A percentile compares a stretch with the other conserved stretches of the same genome.
Evolutionary conservation across 805 yeast species (phyloP).

Genomic region (Nakazawaea ernobii): DNA sequence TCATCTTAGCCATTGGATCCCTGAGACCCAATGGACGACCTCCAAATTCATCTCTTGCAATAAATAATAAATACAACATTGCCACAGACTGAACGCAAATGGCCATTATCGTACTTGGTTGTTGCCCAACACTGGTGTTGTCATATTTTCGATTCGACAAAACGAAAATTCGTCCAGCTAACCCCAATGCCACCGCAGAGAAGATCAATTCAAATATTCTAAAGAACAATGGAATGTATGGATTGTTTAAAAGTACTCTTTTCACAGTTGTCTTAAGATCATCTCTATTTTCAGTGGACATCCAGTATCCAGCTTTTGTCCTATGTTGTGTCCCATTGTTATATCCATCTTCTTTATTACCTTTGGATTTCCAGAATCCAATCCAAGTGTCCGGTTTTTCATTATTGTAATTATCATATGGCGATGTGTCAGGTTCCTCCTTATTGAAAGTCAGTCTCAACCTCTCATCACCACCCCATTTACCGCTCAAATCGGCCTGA

Average conservation of each 20-base stretch:
- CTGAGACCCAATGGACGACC: slow-evolving; percentile 91
- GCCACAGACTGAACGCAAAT: slow-evolving; percentile 79
- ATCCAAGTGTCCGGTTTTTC: slow-evolving; percentile 3
- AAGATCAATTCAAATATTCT: slow-evolving; percentile 55
- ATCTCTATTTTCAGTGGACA: slow-evolving; percentile 54
- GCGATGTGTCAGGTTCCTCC: slow-evolving; percentile 24
- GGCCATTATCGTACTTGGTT: slow-evolving; percentile 91
- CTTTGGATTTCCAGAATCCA: slow-evolving; percentile 2
- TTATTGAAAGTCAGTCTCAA: slow-evolving; percentile 46
- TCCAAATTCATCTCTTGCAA: slow-evolving; percentile 85
- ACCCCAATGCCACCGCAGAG: slow-evolving; percentile 61
- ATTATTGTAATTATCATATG: slow-evolving; percentile 8
- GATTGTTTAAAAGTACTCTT: slow-evolving; percentile 62
- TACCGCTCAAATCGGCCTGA: slow-evolving; percentile 36
- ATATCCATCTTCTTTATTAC: slow-evolving; percentile 13
- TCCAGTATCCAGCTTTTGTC: slow-evolving; percentile 63
- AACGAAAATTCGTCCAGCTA: slow-evolving; percentile 57
- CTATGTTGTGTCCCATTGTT: slow-evolving; percentile 30
- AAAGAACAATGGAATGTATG: slow-evolving; percentile 74
- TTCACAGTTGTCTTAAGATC: slow-evolving; percentile 59
- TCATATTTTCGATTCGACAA: slow-evolving; percentile 30
- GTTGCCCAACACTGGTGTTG: slow-evolving; percentile 47
- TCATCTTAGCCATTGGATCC: slow-evolving; percentile 76
- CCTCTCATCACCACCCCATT: slow-evolving; percentile 72
- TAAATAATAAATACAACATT: slow-evolving; percentile 67